phyloP scores from a whole-genome alignment of 306 rosid genomes.

The Citrullus mucosospermus region DNA sequence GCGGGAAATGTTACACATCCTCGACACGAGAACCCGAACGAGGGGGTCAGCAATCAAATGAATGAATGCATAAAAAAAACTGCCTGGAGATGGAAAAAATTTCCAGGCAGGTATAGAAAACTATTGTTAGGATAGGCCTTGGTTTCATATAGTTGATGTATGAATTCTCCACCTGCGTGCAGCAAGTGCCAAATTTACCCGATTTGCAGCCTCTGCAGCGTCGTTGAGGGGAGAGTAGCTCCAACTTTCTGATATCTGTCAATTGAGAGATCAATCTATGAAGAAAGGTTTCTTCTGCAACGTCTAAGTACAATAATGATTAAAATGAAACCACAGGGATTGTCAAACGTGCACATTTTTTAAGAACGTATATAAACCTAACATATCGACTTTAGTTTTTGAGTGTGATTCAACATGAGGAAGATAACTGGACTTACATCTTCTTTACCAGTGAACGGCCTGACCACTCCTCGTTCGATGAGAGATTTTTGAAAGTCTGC shows the following conservation, averaged over 20 bases:
- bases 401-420: neutral
- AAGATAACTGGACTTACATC: conserved; percentile 45
- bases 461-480: conserved; percentile 51
- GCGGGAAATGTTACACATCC: neutral
- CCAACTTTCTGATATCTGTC: conserved; percentile 62
- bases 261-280: conserved; percentile 1
- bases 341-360: neutral
- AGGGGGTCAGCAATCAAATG: neutral
- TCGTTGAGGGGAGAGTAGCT: conserved; percentile 77
- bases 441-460: conserved; percentile 63
- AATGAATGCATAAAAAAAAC: neutral
- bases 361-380: neutral
- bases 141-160: neutral
- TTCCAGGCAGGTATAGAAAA: neutral
- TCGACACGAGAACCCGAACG: neutral
- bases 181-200: conserved; percentile 45
- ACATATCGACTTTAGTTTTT: neutral
- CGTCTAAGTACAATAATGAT: neutral
- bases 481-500: conserved; percentile 70
- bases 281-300: neutral
- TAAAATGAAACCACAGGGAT: neutral
- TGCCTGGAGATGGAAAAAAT: neutral
- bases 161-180: conserved; percentile 66
- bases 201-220: conserved; percentile 59
- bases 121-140: neutral